These are phyloP conservation scores for Trichoderma aggressivum DNA, from an alignment of 2,329 filamentous ascomycete species.

Conservation along the genomic window DNA sequence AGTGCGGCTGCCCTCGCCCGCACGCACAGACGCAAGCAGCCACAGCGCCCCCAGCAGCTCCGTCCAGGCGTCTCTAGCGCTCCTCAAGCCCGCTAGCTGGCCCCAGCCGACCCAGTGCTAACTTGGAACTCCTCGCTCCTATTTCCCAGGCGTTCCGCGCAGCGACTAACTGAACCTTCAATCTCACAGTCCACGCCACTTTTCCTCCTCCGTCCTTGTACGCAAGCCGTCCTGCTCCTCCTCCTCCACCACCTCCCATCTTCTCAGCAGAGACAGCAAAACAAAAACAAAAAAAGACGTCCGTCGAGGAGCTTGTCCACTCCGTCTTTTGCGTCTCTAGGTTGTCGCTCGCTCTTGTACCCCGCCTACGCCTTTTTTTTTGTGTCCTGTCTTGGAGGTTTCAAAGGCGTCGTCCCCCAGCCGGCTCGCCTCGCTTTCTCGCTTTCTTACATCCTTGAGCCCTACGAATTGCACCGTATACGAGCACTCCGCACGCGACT, in stretches of 20 bases:
- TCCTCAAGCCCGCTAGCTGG: background rate
- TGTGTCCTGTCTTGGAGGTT: background rate
- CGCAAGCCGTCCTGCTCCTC: background rate
- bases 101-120: constrained; percentile 11
- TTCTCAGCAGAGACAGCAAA: background rate
- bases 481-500: background rate
- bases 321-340: constrained; percentile 1
- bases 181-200: constrained; percentile 11
- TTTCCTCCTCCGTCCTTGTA: background rate
- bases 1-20: background rate
- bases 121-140: background rate
- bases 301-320: background rate
- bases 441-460: background rate
- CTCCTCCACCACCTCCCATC: background rate
- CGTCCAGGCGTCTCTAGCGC: constrained; percentile 3
- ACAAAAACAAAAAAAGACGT: background rate
- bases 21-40: constrained; percentile 12
- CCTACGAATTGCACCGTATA: background rate
- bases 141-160: background rate
- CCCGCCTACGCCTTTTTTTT: background rate
- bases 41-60: background rate
- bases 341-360: constrained; percentile 10
- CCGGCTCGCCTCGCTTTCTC: background rate
- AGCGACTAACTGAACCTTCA: constrained; percentile 2
- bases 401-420: background rate